A percentile compares a stretch with the other conserved stretches of the same genome.
phyloP scores from a whole-genome alignment of 371 early-diverging fungal species.

The Circinella umbellata region DNA sequence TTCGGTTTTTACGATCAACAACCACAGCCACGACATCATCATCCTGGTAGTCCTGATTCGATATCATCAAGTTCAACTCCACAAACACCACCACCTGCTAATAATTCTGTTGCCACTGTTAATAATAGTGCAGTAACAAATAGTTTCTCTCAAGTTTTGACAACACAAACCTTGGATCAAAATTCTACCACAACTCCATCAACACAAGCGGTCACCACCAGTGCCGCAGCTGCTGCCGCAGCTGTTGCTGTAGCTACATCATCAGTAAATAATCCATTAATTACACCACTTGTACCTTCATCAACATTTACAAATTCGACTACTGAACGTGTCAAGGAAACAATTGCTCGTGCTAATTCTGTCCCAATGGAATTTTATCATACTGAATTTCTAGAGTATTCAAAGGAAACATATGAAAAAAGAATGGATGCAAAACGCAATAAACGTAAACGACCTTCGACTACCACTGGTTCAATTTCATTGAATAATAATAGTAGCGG shows the following conservation, averaged over 20 bases:
- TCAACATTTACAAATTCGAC: constrained; percentile 34
- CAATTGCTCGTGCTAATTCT: constrained; percentile 50
- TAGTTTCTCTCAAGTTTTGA: constrained; percentile 17
- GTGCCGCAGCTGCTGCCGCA: constrained; percentile 4
- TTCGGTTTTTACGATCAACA: constrained; percentile 11
- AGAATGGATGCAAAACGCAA: constrained; percentile 49
- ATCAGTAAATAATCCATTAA: constrained; percentile 2
- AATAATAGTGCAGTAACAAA: neutral
- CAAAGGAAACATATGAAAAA: constrained; percentile 52
- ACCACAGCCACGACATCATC: neutral
- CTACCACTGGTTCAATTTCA: constrained; percentile 7
- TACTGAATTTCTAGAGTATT: constrained; percentile 54
- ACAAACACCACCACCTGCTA: constrained; percentile 31
- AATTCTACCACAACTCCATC: constrained; percentile 4
- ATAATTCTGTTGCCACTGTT: constrained; percentile 9
- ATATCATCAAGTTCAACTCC: constrained; percentile 36
- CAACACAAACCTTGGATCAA: constrained; percentile 21
- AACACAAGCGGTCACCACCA: neutral
- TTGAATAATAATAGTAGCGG: too few relatives aligned
- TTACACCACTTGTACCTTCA: constrained; percentile 26
- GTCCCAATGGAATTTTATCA: constrained; percentile 57
- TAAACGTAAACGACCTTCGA: constrained; percentile 44
- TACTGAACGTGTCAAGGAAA: constrained; percentile 53
- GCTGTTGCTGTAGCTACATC: neutral
- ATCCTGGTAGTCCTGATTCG: constrained; percentile 46